phyloP scores from a whole-genome alignment of 2,329 filamentous ascomycete genomes.

The Beauveria pseudobassiana region DNA sequence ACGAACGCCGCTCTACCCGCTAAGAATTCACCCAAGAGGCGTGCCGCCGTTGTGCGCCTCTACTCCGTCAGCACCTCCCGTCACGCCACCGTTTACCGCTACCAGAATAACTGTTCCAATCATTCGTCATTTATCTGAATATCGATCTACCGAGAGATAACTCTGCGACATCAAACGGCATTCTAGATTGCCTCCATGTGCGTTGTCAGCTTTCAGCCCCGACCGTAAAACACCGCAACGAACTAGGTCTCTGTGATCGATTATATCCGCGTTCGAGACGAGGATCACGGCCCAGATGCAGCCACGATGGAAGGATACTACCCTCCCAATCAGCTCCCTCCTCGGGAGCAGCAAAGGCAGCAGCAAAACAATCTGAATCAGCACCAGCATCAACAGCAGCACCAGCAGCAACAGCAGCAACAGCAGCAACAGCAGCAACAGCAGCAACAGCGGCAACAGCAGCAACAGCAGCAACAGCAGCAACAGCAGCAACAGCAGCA shows the following conservation, averaged over 20 bases:
- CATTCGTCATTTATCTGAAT: background rate
- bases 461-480: background rate
- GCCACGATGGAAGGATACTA: conserved; percentile 11
- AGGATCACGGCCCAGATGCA: conserved; percentile 5
- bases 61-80: background rate
- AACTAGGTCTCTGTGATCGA: background rate
- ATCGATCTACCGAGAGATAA: background rate
- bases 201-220: background rate
- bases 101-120: background rate
- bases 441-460: background rate
- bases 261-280: background rate
- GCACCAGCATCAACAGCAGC: background rate
- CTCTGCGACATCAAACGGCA: background rate
- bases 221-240: background rate
- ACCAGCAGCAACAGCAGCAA: background rate
- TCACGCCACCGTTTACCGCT: background rate
- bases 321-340: background rate
- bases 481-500: background rate
- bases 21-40: conserved; percentile 3
- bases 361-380: background rate
- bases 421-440: conserved; percentile 1
- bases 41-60: background rate
- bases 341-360: conserved; percentile 7
- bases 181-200: background rate
- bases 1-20: background rate